Evolutionary conservation across 2,329 filamentous ascomycete genomes (phyloP), one percentile per base, ranked within the genome.

Genomic region (Ophiostoma tasmaniense): DNA sequence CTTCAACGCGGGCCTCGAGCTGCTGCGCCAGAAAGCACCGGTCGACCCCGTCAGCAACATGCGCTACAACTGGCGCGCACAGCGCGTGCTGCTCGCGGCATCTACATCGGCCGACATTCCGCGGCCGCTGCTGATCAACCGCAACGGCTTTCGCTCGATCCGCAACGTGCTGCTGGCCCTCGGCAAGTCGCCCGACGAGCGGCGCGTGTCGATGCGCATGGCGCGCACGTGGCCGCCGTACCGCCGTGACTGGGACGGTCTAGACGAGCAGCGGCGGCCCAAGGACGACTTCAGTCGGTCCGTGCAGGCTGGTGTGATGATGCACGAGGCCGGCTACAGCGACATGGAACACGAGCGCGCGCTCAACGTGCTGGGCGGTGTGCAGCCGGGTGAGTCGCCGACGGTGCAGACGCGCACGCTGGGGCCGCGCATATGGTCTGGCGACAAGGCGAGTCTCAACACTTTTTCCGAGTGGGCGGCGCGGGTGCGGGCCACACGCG

Each of bases 181-280:
- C 68, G 80, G 80, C 61, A 89, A 87, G 73, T 84, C 82, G 10
- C 74, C 77, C 7, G 77, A 76, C 5, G 87, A 89, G 75, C 77
- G 76, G 17, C 81, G 80, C 42, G 82, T 81, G 39, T 80, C 83
- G 1, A 72, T 76, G 25, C 81, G 84, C 35, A 81, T 86, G 68
- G 78, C 79, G 1, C 79, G 81, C 66, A 81, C 80, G 1, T 89
- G 87, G 87, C 87, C 87, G 11, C 87, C 87, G 0, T 89, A 87
- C 76, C 78, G 85, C 68, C 79, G 81, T 50, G 80, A 83, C 13
- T 81, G 83, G 69, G 84, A 89, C 73, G 87, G 86, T 1, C 83
- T 85, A 71, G 87, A 89, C 74, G 86, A 87, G 72, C 79, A 78
- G 66, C 79, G 81, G 66, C 79, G 80, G 5, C 78, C 78, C 0